Conservation (phyloP, 1,284 basidiomycete species). For the Leccinum pseudoinsigne region DNA sequence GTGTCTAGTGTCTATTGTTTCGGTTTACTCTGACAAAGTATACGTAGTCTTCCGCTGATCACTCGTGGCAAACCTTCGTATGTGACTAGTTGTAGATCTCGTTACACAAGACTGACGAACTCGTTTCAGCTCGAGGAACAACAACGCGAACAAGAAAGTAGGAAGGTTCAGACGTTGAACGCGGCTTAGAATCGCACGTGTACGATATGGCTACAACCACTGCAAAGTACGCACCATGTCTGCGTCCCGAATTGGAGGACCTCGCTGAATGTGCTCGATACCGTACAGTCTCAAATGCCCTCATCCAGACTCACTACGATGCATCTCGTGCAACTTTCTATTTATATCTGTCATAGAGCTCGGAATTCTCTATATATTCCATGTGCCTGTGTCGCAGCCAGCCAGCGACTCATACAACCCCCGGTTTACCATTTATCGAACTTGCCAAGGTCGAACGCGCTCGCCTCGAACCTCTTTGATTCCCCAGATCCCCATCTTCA, state of each 20-base stretch:
- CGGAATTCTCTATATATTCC: neutral
- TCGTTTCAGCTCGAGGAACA: conserved; percentile 29
- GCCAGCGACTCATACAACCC: neutral
- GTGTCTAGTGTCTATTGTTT: conserved; percentile 1
- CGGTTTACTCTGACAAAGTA: neutral
- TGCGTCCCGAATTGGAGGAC: neutral
- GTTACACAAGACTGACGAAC: neutral
- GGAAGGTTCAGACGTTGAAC: conserved; percentile 18
- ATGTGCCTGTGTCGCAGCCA: neutral
- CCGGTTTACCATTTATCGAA: neutral
- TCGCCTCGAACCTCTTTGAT: neutral
- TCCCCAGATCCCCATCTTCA: neutral
- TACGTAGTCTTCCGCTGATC: conserved; percentile 20
- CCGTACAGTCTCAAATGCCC: neutral
- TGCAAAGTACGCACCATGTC: neutral
- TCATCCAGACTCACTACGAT: neutral
- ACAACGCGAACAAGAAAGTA: conserved; percentile 25
- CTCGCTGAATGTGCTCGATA: neutral
- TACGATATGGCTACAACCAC: neutral
- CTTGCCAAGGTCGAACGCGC: neutral
- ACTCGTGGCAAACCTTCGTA: conserved; percentile 32
- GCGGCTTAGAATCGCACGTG: conserved; percentile 3
- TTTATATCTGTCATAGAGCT: neutral
- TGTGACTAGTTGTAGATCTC: conserved; percentile 3
- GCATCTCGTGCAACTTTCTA: neutral